Conservation (phyloP, 192 early-diverging fungal genomes). For the Backusella sp. region DNA sequence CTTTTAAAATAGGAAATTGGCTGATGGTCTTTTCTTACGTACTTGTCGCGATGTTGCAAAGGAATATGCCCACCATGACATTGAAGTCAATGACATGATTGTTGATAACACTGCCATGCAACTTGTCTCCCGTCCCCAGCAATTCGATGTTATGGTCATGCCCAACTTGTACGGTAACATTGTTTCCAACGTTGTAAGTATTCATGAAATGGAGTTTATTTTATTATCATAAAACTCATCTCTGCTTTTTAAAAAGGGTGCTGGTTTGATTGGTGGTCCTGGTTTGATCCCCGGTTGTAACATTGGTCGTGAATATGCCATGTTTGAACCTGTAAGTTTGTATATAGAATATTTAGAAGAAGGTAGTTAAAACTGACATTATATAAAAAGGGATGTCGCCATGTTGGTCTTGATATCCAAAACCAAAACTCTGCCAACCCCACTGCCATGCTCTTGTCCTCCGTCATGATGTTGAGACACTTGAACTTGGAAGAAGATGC, state of each 20-base stretch:
- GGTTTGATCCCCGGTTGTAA: conserved; percentile 97
- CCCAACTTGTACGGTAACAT: conserved; percentile 99
- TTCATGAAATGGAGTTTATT: neutral
- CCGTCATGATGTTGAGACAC: conserved; percentile 96
- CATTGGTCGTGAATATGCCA: conserved; percentile 95
- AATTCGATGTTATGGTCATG: conserved; percentile 99
- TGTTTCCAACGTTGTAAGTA: conserved; percentile 82
- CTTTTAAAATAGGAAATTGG: conserved; percentile 73
- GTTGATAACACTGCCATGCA: conserved; percentile 99
- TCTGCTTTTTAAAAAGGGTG: conserved; percentile 52
- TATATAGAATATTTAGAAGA: neutral
- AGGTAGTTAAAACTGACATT: neutral
- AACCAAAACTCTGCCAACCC: conserved; percentile 96
- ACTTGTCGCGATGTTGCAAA: conserved; percentile 95
- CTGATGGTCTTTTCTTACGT: conserved; percentile 97
- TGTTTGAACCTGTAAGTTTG: conserved; percentile 88
- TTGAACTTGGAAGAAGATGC: conserved; percentile 88
- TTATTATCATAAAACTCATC: neutral
- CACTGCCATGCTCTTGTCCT: conserved; percentile 87
- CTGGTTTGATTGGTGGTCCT: conserved; percentile 93
- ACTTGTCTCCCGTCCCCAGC: conserved; percentile 94
- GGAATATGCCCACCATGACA: conserved; percentile 83
- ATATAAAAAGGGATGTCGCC: conserved; percentile 77
- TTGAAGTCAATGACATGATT: conserved; percentile 98
- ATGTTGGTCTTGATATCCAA: conserved; percentile 96